Base-by-base conservation (phyloP, 2,329 filamentous ascomycete species). In the Hypomyces perniciosus region DNA sequence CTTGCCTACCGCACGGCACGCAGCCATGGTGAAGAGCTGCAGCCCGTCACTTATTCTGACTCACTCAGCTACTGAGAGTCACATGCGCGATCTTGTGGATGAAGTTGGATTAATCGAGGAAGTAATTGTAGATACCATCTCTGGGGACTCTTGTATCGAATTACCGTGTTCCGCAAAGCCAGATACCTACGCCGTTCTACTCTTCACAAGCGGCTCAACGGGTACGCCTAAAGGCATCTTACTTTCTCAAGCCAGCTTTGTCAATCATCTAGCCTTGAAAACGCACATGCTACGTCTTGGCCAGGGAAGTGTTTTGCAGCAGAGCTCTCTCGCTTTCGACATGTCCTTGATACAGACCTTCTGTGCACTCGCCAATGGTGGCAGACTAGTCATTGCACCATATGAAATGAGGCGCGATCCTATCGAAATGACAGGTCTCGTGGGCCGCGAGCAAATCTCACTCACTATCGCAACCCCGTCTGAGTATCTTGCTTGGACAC, bases 261-360 rank as follows among this genome's bases (percentile, higher is more conserved):
- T 28, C 12, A 34, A 38, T 9, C 20, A 38, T 20, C n/a, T 38
- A n/a, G 35, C 35, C 6, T 12, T 20, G 12, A 38, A 38, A 20
- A 12, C 6, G 20, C 8, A 5, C 10, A 38, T 5, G 35, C 35
- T 38, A 6, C 5, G 8, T 20, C 37, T 30, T 30, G 31, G 29
- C 7, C n/a, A 31, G n/a, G 28, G 20, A 6, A 20, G 12, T 8
- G 61, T 68, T 0, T 59, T 74, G 1, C 70, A 73, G 46, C 69
- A 74, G 51, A 71, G 62, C 12, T 61, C 71, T 1, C 64, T 61
- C 29, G 63, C 61, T 8, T 76, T 76, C 55, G 72, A 76, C 47
- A 57, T 73, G 51, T 70, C 71, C 0, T 38, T 73, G 1, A 54
- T 54, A 3, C 69, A 76, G 54, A 64, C 66, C 6, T 63, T 72